These are phyloP conservation scores for Ophidiomyces ophidiicola DNA, from an alignment of 2,329 filamentous ascomycete genomes.

Conservation along the genomic window DNA sequence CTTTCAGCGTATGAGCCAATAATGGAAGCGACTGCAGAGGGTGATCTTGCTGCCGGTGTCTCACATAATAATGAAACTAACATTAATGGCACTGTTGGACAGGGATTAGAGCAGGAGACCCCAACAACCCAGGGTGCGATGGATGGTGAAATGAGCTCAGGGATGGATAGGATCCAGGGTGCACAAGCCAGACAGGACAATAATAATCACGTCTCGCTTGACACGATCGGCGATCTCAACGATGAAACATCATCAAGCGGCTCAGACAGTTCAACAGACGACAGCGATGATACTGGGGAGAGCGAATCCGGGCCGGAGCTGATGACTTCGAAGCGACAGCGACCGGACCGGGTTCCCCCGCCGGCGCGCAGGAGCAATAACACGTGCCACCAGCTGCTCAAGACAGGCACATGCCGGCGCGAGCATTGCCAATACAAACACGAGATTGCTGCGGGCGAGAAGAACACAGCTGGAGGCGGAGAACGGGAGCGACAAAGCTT, in stretches of 20 bases:
- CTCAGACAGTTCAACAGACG: conserved; percentile 16
- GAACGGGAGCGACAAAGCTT: conserved; percentile 27
- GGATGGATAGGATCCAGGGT: background rate
- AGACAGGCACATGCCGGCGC: conserved; percentile 31
- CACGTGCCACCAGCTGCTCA: conserved; percentile 31
- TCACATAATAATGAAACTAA: no score
- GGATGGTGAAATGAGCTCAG: background rate
- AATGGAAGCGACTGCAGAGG: background rate
- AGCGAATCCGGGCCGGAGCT: conserved; percentile 29
- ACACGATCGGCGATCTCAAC: background rate
- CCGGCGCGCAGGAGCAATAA: conserved; percentile 24
- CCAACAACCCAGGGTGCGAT: background rate
- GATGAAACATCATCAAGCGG: conserved; percentile 33
- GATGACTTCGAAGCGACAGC: conserved; percentile 29
- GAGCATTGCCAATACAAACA: conserved; percentile 35
- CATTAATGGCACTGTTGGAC: no score
- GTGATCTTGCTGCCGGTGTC: background rate
- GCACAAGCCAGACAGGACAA: background rate
- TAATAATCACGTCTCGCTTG: no score
- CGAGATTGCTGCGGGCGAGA: conserved; percentile 23
- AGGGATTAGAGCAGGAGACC: background rate
- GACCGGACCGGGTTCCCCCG: conserved; percentile 30
- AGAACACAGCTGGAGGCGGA: conserved; percentile 17
- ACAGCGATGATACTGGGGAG: conserved; percentile 3
- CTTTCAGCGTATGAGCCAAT: conserved; percentile 2